Base-by-base conservation (phyloP, 2,329 filamentous ascomycete genomes). In the Nemania serpens region DNA sequence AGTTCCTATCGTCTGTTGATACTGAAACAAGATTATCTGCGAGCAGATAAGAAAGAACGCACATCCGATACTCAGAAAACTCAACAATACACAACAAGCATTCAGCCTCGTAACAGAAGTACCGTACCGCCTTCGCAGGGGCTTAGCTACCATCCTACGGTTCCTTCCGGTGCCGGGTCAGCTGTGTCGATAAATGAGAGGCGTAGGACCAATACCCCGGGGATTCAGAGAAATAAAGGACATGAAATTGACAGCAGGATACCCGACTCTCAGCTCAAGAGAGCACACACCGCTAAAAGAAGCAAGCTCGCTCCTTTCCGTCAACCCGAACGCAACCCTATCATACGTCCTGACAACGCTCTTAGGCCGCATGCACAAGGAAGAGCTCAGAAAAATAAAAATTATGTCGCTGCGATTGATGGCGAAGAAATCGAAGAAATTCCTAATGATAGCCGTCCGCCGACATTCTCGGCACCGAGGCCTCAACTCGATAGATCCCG, bases 261-360 rank as follows among this genome's bases (percentile, higher is more conserved):
- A 13, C 11, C 17, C 1, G 22, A 36, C 10, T 15, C 22, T 4
- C 34, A 22, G 7, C 4, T 9, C 25, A 53, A 45, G n/a, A 20
- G 12, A 0, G 45, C 58, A 5, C 52, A 45, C 5, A 25, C 6
- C 2, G 39, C 47, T 2, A 53, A 51, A n/a, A 54, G 29, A 18
- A 61, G 20, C 37, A 55, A 36, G 17, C 49, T 54, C 25, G 15
- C 37, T 13, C 49, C 15, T 18, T 54, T 61, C 45, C 48, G 43
- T 29, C 54, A 10, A 33, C 15, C 11, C 9, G 39, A 34, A 2
- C 46, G 15, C 20, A 42, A 36, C 6, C 12, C 12, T 12, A 2
- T 6, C 17, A 22, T n/a, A 12, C n/a, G 22, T 5, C 13, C 13
- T 11, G 29, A 49, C 12, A 43, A 22, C 5, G 29, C 12, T 1